Conservation (phyloP, 345 rosid genomes). For the Geranium rotundifolium region DNA sequence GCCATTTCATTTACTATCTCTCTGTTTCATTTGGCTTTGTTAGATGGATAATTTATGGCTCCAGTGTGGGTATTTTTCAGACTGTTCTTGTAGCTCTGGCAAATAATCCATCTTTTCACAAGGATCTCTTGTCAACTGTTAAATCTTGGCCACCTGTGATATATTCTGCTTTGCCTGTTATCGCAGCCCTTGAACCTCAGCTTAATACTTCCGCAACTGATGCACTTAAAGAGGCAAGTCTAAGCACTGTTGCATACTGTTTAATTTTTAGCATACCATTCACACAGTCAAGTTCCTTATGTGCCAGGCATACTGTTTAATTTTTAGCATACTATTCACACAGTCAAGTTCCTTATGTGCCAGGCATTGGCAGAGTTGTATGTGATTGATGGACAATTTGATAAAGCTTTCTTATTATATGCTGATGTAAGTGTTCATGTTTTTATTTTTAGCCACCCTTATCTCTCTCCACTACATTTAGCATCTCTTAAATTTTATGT, state of each 20-base stretch:
- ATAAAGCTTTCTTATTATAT: conserved; percentile 79
- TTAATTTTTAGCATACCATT: conserved; percentile 16
- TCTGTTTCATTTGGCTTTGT: conserved; percentile 5
- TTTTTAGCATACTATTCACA: conserved; percentile 17
- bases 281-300: conserved; percentile 11
- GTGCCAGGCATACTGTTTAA: conserved; percentile 60
- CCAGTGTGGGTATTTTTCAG: conserved; percentile 20
- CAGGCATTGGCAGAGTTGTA: conserved; percentile 92
- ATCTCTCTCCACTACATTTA: not conserved
- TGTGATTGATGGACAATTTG: conserved; percentile 73
- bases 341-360: conserved; percentile 10
- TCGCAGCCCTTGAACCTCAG: conserved; percentile 95
- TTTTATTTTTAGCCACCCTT: conserved; percentile 6
- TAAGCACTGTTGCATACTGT: not conserved
- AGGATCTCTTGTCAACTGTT: conserved; percentile 77
- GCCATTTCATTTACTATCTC: not conserved
- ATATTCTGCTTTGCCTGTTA: conserved; percentile 80
- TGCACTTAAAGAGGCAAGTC: conserved; percentile 79
- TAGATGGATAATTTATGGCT: conserved; percentile 6
- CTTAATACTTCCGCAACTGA: conserved; percentile 90
- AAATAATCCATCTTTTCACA: conserved; percentile 73
- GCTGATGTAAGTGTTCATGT: conserved; percentile 89
- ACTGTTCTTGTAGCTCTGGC: conserved; percentile 97
- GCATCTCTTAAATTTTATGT: conserved; percentile 1
- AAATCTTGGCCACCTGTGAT: conserved; percentile 85